phyloP scores from a whole-genome alignment of 2,329 filamentous ascomycete species.

The Ophiocordyceps camponoti-floridani region DNA sequence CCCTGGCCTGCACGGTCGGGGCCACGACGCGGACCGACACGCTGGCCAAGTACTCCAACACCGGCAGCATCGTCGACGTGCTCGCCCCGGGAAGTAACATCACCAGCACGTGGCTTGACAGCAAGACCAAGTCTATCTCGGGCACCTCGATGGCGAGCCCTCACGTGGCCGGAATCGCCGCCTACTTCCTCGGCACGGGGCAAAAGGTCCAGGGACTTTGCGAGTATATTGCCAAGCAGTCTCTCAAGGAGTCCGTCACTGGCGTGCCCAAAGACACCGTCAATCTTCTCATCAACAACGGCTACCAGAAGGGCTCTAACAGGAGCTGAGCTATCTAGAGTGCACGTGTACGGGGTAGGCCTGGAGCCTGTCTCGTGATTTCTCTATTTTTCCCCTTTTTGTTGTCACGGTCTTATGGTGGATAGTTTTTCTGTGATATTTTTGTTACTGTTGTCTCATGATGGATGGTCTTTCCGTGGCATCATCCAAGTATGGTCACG shows the following conservation, averaged over 20 bases:
- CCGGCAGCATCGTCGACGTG: constrained; percentile 26
- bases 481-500: too few species aligned
- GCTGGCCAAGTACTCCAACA: constrained; percentile 30
- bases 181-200: constrained; percentile 25
- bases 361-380: neutral
- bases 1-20: constrained; percentile 30
- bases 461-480: too few species aligned
- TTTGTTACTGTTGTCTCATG: too few species aligned
- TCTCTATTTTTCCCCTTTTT: neutral
- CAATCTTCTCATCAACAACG: constrained; percentile 40
- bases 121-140: constrained; percentile 19
- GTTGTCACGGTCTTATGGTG: too few species aligned
- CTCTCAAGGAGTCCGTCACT: constrained; percentile 21
- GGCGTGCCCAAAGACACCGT: constrained; percentile 22
- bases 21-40: constrained; percentile 19
- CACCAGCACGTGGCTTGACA: constrained; percentile 24
- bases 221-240: constrained; percentile 23
- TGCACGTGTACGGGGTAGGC: too few species aligned
- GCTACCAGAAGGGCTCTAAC: too few species aligned
- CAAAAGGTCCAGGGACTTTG: constrained; percentile 26
- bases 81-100: constrained; percentile 28
- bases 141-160: constrained; percentile 24
- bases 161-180: constrained; percentile 20
- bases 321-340: too few species aligned
- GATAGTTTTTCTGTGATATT: too few species aligned